Evolutionary conservation across 805 yeast genomes (phyloP), one percentile per base, ranked within the genome.

Genomic region (Lachancea sp.): DNA sequence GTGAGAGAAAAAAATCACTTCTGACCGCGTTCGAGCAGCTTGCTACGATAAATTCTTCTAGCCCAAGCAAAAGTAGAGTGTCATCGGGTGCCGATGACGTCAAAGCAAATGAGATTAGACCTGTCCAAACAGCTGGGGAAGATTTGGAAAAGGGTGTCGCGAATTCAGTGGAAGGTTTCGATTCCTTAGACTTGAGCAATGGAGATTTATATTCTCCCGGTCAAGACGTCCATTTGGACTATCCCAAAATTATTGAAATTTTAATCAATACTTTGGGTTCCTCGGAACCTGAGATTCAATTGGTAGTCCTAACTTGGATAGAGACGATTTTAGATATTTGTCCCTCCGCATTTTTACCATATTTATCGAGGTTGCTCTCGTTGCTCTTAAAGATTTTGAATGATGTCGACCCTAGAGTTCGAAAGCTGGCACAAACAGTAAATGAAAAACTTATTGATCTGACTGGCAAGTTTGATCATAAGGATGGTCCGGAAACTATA

Each of bases 231-330:
- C 77, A 74, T 43, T 70, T 90, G 23, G 90, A 88, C 62, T 85
- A 78, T 52, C 77, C 90, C 4, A 81, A 78, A 48, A 80, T 90
- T 32, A 80, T 88, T 25, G 86, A 81, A 36, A 86, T 90, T 29
- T 61, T 92, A 36, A 75, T 90, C n/a, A 76, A 87, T 2, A 85
- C 86, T 46, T 68, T 92, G 38, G 85, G 84, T 46, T 77, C 80
- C 2, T 71, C 83, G 1, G 87, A 79, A 45, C 76, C 74, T 32
- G 85, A 85, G 50, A 83, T 89, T 33, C 94, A 86, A 58, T 61
- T 80, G 23, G 84, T 83, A 3, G 86, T 86, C 0, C 67, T 90
- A 36, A 76, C 78, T 34, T 92, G 98, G 98, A 64, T 92, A 12
- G 79, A 76, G 40, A 78, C 79, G 13, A 67, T 92, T 24, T 63